phyloP scores from a whole-genome alignment of 208 protist species.

The Leishmania amazonensis region DNA sequence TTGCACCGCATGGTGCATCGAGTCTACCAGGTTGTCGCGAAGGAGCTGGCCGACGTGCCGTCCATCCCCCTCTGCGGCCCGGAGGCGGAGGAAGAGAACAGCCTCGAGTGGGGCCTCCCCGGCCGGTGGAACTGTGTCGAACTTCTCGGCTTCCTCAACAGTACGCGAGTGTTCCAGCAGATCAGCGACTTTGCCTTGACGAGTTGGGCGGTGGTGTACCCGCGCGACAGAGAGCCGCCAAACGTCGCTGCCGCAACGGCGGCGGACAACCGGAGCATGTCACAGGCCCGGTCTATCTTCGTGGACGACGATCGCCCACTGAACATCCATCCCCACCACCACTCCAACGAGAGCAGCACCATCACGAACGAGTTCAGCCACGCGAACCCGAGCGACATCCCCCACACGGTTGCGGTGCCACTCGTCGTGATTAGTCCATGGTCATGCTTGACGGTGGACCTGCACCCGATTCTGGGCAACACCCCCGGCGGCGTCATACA shows the following conservation, averaged over 20 bases:
- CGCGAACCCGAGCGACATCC: background rate
- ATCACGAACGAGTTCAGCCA: background rate
- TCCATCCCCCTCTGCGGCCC: background rate
- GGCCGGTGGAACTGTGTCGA: constrained; percentile 35
- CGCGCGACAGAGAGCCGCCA: constrained; percentile 18
- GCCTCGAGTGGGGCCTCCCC: constrained; percentile 7
- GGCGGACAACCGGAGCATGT: background rate
- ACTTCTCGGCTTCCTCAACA: constrained; percentile 42
- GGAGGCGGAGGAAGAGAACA: constrained; percentile 6
- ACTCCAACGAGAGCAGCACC: background rate
- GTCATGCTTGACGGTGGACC: constrained; percentile 30
- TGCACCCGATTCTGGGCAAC: constrained; percentile 24
- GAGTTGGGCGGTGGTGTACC: constrained; percentile 44
- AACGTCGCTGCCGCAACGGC: constrained; percentile 12
- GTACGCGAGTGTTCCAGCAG: constrained; percentile 47
- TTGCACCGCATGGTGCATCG: constrained; percentile 15
- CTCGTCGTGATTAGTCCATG: constrained; percentile 25
- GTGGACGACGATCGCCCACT: constrained; percentile 9
- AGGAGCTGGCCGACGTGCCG: constrained; percentile 9
- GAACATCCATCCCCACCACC: background rate
- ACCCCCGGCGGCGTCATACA: constrained; percentile 15
- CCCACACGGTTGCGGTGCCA: constrained; percentile 5
- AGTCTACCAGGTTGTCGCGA: constrained; percentile 13
- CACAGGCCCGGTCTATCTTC: background rate
- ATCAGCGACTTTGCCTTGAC: constrained; percentile 51